Evolutionary conservation across 2,329 filamentous ascomycete genomes (phyloP), one percentile per base, ranked within the genome.

Genomic region (Nannizziopsis barbatae): DNA sequence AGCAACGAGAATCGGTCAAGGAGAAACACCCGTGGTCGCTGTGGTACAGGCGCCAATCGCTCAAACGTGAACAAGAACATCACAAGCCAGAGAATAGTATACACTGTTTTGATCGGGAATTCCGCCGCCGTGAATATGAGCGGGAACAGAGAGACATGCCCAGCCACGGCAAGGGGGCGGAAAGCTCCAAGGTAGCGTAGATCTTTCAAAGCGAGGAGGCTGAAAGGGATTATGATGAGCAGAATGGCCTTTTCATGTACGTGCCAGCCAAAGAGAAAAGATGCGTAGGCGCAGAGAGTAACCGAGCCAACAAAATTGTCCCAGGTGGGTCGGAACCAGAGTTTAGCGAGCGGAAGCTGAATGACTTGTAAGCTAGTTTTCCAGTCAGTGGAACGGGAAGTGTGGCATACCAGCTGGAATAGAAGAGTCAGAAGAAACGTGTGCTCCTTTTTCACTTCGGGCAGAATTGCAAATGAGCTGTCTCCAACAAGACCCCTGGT

Each of bases 201-300:
- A 64, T 96, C 89, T 63, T 84, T 84, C 45, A 96, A 77, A 0
- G 90, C 89, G 52, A 96, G 83, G 52, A 98, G 76, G 57, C 86
- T 93, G 72, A 96, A 96, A 0, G 92, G 92, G 42, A 96, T 85
- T 56, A 98, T 88, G 61, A 96, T 84, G 15, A 96, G 77, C 17
- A 98, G 76, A 50, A 98, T 85, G 1, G 92, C 92, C 67, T 98
- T 98, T 63, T 98, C 92, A 60, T 98, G 92, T 7, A 98, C 92
- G 62, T 98, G 92, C 88, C 90, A 98, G 49, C 92, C 90, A 58
- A 96, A 96, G 8, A 98, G 75, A 69, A 98, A 98, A 0, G 90
- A 95, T 0, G 90, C 85, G 62, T 95, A 98, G 50, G 86, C 92
- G 61, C 92, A 96, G 12, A 96, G 79, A 0, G 90, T 95, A 39